These are phyloP conservation scores for Talaromyces sp. DNA, from an alignment of 2,329 filamentous ascomycete genomes.

Conservation along the genomic window DNA sequence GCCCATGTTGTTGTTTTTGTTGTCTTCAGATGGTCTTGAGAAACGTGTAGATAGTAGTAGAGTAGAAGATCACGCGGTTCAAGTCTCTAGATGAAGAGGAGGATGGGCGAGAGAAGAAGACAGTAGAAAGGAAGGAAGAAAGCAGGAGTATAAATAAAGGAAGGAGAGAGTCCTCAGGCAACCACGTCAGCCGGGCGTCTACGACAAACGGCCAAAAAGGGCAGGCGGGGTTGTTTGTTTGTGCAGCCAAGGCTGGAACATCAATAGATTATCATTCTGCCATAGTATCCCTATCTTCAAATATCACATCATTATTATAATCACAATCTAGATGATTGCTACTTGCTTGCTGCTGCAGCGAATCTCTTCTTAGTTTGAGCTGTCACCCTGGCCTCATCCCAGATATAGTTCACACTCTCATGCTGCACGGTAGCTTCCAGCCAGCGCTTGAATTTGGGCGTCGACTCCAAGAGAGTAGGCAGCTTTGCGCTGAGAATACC, in stretches of 20 bases:
- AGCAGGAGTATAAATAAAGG: not conserved
- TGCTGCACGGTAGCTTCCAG: conserved; percentile 57
- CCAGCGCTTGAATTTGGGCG: conserved; percentile 70
- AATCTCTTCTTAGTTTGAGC: conserved; percentile 44
- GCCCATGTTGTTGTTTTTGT: conserved; percentile 19
- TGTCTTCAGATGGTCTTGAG: not conserved
- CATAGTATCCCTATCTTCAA: not conserved
- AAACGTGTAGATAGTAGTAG: not conserved
- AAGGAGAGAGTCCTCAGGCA: not conserved
- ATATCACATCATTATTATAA: not conserved
- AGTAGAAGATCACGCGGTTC: not conserved
- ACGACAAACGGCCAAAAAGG: not conserved
- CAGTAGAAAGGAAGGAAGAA: not conserved
- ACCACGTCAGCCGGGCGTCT: not conserved
- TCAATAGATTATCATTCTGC: not conserved
- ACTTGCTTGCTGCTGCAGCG: not conserved
- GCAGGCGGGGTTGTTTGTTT: not conserved
- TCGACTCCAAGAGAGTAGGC: conserved; percentile 48
- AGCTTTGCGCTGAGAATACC: conserved; percentile 45
- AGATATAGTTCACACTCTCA: conserved; percentile 65
- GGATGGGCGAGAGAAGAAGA: not conserved
- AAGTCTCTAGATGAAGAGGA: not conserved
- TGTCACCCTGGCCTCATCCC: conserved; percentile 51
- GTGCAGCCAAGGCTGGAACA: not conserved
- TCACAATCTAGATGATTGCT: conserved; percentile 5